Evolutionary conservation across 2,329 filamentous ascomycete genomes (phyloP), one percentile per base, ranked within the genome.

Genomic region (Periconia sp.): DNA sequence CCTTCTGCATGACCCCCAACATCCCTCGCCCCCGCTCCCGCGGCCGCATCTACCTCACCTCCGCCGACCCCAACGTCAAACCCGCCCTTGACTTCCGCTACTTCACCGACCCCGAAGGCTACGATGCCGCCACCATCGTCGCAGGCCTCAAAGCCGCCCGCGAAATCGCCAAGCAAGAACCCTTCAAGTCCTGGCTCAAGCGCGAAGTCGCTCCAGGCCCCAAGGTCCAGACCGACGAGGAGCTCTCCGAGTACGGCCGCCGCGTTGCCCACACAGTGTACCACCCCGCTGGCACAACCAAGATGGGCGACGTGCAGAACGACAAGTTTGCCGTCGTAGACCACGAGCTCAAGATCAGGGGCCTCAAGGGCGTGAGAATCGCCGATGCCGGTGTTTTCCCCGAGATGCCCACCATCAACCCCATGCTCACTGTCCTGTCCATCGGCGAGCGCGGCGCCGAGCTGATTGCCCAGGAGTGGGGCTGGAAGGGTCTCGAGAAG

Each of bases 1-100:
- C 89, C 38, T 95, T 95, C 78, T 94, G 89, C 81, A 94, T 94
- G 86, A 94, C 89, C 12, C 89, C 89, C 61, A 94, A 95, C 75
- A 94, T 95, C 61, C 89, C 88, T 23, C 87, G 89, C 17, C 87
- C 89, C 19, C 85, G 88, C 40, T 91, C 87, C 33, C 84, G 86
- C 40, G 89, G 89, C 46, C 82, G 84, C 52, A 77, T 92, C 61
- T 92, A 87, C 74, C 82, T 92, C 54, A 89, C 86, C 39, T 89
- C 86, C 19, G 70, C 83, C 24, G 87, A 92, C 70, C 88, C 89
- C 1, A 78, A 65, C 52, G 84, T 89, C 67, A 92, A 92, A 75
- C 89, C 89, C 12, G 86, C 88, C 3, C 82, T 94, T 48, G 89
- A 94, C 75, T 92, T 92, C 83, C 84, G 86, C 61, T 94, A 94